phyloP scores from a whole-genome alignment of 2,329 filamentous ascomycete genomes.

The Aspergillus pseudoviridinutans region DNA sequence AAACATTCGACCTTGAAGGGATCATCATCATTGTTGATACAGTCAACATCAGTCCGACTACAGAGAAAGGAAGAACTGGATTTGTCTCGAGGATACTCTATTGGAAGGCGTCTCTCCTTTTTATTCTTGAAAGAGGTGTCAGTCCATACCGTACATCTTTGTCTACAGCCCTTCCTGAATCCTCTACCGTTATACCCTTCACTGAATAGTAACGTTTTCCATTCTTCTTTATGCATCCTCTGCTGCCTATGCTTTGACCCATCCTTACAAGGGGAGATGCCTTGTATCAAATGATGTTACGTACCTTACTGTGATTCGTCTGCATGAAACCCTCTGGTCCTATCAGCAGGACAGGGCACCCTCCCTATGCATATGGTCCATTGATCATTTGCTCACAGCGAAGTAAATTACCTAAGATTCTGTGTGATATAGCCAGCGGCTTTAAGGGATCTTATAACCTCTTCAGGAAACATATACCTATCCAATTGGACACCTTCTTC shows the following conservation, averaged over 20 bases:
- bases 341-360: neutral
- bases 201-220: neutral
- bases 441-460: conserved; percentile 26
- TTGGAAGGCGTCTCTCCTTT: neutral
- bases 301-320: neutral
- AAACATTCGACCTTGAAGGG: neutral
- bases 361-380: neutral
- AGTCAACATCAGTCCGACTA: neutral
- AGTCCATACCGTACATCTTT: neutral
- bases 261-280: neutral
- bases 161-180: neutral
- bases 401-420: conserved; percentile 1
- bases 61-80: neutral
- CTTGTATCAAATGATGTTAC: neutral
- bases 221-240: neutral
- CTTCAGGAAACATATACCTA: conserved; percentile 30
- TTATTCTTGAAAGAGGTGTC: neutral
- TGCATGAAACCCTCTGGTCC: neutral
- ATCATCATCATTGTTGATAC: neutral
- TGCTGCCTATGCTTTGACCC: neutral
- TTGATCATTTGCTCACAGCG: conserved; percentile 8
- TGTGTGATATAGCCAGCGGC: neutral
- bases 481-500: conserved; percentile 12
- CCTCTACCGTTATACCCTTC: neutral
- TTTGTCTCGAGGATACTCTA: neutral